These are phyloP conservation scores for Hyphopichia buzzinii DNA, from an alignment of 1,139 yeast species.

Conservation along the genomic window DNA sequence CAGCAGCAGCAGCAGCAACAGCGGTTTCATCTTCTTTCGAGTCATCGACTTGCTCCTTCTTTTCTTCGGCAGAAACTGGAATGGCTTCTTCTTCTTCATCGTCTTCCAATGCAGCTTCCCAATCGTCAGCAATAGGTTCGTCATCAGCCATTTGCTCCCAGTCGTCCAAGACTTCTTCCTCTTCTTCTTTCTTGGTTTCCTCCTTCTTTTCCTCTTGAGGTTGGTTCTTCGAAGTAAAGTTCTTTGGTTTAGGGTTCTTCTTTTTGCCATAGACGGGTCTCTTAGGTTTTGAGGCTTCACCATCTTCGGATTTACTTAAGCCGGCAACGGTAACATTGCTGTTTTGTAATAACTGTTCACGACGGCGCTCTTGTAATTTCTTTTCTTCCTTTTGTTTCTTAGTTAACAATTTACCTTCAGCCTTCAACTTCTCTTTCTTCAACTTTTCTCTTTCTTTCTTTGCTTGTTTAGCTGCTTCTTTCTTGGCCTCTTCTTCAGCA, in stretches of 20 bases:
- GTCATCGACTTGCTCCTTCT: conserved; percentile 18
- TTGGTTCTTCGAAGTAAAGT: conserved; percentile 26
- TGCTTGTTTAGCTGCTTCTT: conserved; percentile 69
- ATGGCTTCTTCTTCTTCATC: conserved; percentile 19
- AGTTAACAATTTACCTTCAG: conserved; percentile 87
- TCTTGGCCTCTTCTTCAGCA: conserved; percentile 61
- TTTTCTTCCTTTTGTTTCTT: conserved; percentile 95
- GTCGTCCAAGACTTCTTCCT: conserved; percentile 55
- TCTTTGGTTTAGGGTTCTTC: conserved; percentile 51
- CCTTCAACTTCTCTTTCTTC: conserved; percentile 76
- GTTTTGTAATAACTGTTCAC: conserved; percentile 76
- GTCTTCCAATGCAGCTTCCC: conserved; percentile 42
- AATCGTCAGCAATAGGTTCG: conserved; percentile 40
- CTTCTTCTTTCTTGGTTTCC: conserved; percentile 19
- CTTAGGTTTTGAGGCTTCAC: conserved; percentile 53
- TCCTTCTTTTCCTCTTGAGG: conserved; percentile 12
- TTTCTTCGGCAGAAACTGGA: conserved; percentile 11
- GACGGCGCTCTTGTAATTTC: conserved; percentile 82
- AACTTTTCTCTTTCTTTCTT: conserved; percentile 84
- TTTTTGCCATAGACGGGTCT: conserved; percentile 75
- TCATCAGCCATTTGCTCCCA: conserved; percentile 69
- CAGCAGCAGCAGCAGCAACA: conserved; percentile 9
- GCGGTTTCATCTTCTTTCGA: conserved; percentile 13
- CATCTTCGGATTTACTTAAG: conserved; percentile 36
- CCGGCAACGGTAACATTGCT: conserved; percentile 79